These are phyloP conservation scores for Tuctoria greenei DNA, from an alignment of 176 grass and related monocot species.

Conservation along the genomic window DNA sequence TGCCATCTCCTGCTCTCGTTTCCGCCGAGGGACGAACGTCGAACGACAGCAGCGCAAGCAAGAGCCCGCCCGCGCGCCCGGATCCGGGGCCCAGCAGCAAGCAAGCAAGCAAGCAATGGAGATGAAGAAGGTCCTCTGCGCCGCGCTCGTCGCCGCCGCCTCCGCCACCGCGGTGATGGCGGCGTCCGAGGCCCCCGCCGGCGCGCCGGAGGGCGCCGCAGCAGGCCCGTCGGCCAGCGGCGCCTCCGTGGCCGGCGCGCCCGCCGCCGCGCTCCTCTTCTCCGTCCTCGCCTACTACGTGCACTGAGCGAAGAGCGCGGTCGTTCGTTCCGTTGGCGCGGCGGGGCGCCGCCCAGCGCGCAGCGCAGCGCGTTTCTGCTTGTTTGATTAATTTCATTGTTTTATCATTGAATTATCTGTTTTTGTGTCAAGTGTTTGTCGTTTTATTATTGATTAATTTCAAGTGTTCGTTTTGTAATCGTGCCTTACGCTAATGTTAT, in stretches of 20 bases:
- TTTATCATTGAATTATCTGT: neutral
- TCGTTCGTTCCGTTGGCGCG: neutral
- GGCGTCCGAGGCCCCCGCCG: conserved; percentile 48
- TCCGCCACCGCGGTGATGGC: conserved; percentile 45
- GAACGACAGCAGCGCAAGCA: no score
- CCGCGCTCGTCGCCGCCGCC: conserved; percentile 53
- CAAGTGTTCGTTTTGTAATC: neutral
- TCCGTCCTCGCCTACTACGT: conserved; percentile 75
- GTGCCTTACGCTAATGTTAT: neutral
- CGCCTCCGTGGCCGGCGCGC: conserved; percentile 24
- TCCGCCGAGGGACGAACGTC: no score
- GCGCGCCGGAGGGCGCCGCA: conserved; percentile 29
- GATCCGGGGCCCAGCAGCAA: no score
- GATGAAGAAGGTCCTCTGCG: conserved; percentile 74
- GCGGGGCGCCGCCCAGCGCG: no score
- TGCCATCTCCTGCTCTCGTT: neutral
- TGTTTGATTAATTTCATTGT: neutral
- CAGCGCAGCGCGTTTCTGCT: neutral
- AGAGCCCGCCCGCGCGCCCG: no score
- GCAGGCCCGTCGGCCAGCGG: conserved; percentile 38
- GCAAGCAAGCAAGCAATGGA: no score
- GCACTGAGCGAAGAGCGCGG: conserved; percentile 35
- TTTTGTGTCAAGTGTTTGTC: neutral
- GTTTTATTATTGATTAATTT: no score
- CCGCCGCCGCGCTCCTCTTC: conserved; percentile 46